Conservation (phyloP, 2,329 filamentous ascomycete genomes). For the Microdochium trichocladiopsis region DNA sequence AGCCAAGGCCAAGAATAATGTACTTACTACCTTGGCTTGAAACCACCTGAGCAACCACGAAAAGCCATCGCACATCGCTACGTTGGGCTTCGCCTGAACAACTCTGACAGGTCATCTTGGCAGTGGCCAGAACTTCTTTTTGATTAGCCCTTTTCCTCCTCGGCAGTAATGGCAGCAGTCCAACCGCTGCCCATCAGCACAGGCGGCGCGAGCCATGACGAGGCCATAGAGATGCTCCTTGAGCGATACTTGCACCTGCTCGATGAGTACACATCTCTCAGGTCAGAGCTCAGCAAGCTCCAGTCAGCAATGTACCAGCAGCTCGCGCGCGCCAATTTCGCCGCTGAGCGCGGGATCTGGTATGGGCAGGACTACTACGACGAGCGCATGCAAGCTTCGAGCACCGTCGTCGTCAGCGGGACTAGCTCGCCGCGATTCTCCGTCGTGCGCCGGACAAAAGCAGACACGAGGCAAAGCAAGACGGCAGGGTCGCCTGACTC, state of each 20-base stretch:
- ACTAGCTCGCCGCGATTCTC: not conserved
- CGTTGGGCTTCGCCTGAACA: no score
- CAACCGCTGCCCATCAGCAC: not conserved
- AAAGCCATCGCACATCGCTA: no score
- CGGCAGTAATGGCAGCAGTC: no score
- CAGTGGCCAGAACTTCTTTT: no score
- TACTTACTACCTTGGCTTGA: no score
- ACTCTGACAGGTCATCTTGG: no score
- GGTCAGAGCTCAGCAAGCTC: constrained; percentile 41
- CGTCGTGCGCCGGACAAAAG: not conserved
- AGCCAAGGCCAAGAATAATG: no score
- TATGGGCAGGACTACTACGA: constrained; percentile 70
- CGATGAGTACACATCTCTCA: constrained; percentile 58
- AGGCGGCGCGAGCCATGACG: constrained; percentile 9
- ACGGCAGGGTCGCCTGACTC: not conserved
- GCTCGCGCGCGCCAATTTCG: constrained; percentile 71
- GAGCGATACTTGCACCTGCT: constrained; percentile 59
- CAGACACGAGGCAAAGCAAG: not conserved
- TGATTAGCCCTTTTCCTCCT: no score
- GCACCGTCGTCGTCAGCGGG: constrained; percentile 28
- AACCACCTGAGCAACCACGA: no score
- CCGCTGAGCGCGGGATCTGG: constrained; percentile 48
- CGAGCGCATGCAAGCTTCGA: constrained; percentile 60
- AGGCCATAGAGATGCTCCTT: constrained; percentile 53
- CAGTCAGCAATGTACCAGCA: constrained; percentile 50